Evolutionary conservation across 2,329 filamentous ascomycete species (phyloP), one percentile per base, ranked within the genome.

Genomic region (Chaetomium globosum): DNA sequence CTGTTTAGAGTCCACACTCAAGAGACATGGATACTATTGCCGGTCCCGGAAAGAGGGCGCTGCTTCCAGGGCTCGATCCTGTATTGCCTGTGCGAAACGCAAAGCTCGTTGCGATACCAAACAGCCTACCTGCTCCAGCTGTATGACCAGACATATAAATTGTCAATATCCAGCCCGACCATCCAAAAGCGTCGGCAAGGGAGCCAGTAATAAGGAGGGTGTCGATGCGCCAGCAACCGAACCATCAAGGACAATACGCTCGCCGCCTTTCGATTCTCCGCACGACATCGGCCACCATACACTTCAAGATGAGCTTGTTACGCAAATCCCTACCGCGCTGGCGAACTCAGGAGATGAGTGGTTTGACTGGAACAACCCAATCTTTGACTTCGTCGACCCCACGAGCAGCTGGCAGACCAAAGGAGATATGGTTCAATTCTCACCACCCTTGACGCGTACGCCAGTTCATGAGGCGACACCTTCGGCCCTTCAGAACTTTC

Each of bases 1-100:
- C 2, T 23, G 13, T 31, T 12, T 21, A 61, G 59, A 53, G 23
- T 53, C 59, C 12, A 61, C 48, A 7, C 48, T 61, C 8, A 53
- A 61, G 33, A 61, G 59, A 54, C 59, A 61, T 49, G 49, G 49
- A 31, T 61, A 61, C 33, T 61, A 61, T 26, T 61, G 59, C 33
- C 59, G 23, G 19, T 53, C 59, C 23, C 59, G 49, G 16, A 43
- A 52, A 30, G 49, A 21, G 8, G 49, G 21, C n/a, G 1, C 16
- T 12, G 4, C 16, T 21, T 3, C 49, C 8, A 33, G 59, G 31
- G 4, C 31, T 19, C 31, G 51, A 19, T 53, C 59, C 13, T 54
- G 59, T 51, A 31, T 46, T 4, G n/a, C 48, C 33, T 61, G 59
- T 46, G 59, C 23, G 16, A 30, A n/a, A 53, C 59, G 59, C 59